A percentile compares a stretch with the other conserved stretches of the same genome.
Conservation (phyloP, 2,329 filamentous ascomycete genomes). For the Hymenoscyphus linearis region DNA sequence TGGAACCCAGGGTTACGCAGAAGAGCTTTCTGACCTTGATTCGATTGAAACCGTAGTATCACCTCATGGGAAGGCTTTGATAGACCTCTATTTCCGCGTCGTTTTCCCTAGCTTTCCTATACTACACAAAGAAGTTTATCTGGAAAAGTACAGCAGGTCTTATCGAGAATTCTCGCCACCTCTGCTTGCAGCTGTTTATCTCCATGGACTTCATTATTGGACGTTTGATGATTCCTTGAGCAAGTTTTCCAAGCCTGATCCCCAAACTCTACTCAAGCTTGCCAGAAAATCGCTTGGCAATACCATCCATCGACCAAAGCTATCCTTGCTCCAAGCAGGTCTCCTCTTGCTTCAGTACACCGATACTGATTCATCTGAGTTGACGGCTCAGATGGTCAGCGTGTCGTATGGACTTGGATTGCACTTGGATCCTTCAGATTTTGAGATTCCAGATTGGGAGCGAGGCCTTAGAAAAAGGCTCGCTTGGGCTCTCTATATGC, state of each 20-base stretch:
- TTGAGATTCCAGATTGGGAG: constrained; percentile 60
- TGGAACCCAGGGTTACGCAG: constrained; percentile 57
- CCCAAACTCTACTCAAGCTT: constrained; percentile 34
- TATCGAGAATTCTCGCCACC: constrained; percentile 55
- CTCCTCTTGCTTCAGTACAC: constrained; percentile 45
- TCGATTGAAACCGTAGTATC: constrained; percentile 27
- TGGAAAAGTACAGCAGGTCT: constrained; percentile 54
- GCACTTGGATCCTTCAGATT: constrained; percentile 55
- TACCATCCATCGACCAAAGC: constrained; percentile 46
- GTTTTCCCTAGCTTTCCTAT: constrained; percentile 46
- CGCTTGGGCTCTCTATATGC: constrained; percentile 61
- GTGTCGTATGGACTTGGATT: constrained; percentile 53
- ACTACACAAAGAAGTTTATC: constrained; percentile 54
- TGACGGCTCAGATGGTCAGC: constrained; percentile 44
- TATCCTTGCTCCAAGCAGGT: constrained; percentile 51
- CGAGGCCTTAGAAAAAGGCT: constrained; percentile 54
- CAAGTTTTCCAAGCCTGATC: constrained; percentile 37
- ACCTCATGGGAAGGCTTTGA: constrained; percentile 26
- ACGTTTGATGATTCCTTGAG: constrained; percentile 50
- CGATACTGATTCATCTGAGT: constrained; percentile 27
- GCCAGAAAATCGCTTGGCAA: constrained; percentile 41
- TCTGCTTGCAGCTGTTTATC: constrained; percentile 54
- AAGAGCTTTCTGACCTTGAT: constrained; percentile 30
- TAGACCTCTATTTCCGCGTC: constrained; percentile 34
- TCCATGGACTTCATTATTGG: constrained; percentile 58